Base-by-base conservation (phyloP, 495 filamentous ascomycete genomes). In the Terfezia boudieri region DNA sequence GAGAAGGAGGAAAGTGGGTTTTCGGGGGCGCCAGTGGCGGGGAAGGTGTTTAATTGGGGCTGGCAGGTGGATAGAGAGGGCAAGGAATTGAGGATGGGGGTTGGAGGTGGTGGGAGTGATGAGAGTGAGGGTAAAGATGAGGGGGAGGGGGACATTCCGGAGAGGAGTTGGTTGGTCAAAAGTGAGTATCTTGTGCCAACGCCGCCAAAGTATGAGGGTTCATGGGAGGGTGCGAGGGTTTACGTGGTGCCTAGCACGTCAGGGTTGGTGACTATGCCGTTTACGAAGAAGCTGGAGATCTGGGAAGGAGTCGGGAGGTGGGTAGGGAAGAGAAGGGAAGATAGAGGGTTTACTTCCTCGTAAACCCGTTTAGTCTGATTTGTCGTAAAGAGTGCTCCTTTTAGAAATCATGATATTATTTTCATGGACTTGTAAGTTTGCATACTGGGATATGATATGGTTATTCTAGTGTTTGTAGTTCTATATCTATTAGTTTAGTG, bases 191-290 rank as follows among this genome's bases (percentile, higher is more conserved):
- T 32, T 32, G 26, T 5, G 26, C 26, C 26, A 32, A 4, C 26
- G 26, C 26, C 4, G 26, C 26, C 26, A 2, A 32, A 32, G 26
- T 32, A 14, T 48, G 66, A 69, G n/a, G 68, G 63, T 11, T 65
- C 58, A 2, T 95, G 84, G 83, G 68, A 68, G 23, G 90, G 92
- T 0, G 76, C 86, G 36, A 76, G 68, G 61, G 76, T 95, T 2
- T 96, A 92, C 70, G 90, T 95, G 41, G 82, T 88, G 46, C 81
- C 81, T 26, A 89, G 81, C 57, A 95, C 90, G 48, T 94, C 86
- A 68, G 89, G 87, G 41, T 65, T 93, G 60, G 83, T 84, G 51
- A 87, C 87, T 8, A 74, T 73, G 56, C 71, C 87, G 71, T 75
- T 70, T 53, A 71, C 70, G 51, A 70, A 68, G 37, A 81, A 48